These are phyloP conservation scores for Acer yangbiense DNA, from an alignment of 345 rosid species.

Conservation along the genomic window DNA sequence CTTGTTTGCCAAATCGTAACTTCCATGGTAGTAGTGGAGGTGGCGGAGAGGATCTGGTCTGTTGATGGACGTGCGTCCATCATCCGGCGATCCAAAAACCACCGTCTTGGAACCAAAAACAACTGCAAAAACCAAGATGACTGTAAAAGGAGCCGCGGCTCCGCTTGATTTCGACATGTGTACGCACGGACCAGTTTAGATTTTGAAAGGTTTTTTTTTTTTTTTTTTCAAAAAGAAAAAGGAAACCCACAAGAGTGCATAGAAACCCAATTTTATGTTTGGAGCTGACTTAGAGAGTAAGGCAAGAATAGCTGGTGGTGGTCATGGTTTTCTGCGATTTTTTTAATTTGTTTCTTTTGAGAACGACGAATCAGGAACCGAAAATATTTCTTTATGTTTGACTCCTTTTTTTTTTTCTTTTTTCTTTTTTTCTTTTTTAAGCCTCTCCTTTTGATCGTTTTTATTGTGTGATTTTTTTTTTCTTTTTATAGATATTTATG, in stretches of 20 bases:
- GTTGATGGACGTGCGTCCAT: constrained; percentile 25
- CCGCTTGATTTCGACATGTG: constrained; percentile 31
- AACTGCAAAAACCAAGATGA: constrained; percentile 41
- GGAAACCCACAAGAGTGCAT: background rate
- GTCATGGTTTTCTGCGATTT: constrained; percentile 30
- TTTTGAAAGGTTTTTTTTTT: too few relatives aligned
- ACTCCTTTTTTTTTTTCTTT: background rate
- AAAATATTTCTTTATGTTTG: constrained; percentile 8
- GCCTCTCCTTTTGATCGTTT: background rate
- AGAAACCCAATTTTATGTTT: constrained; percentile 14
- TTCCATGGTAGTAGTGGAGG: constrained; percentile 53
- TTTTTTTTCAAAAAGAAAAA: background rate
- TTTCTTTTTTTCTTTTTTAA: background rate
- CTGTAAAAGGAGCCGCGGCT: constrained; percentile 27
- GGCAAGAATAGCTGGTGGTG: constrained; percentile 72
- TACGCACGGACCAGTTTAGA: background rate
- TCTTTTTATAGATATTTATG: too few relatives aligned
- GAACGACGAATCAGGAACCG: constrained; percentile 29
- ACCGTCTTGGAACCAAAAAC: constrained; percentile 19
- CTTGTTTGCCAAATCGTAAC: constrained; percentile 50
- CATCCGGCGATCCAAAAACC: constrained; percentile 26
- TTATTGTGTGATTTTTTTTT: background rate
- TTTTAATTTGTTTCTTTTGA: background rate
- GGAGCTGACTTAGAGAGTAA: constrained; percentile 47
- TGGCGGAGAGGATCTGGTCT: constrained; percentile 64